Evolutionary conservation across 2,329 filamentous ascomycete species (phyloP), one percentile per base, ranked within the genome.

Genomic region (Phialophora verrucosa): DNA sequence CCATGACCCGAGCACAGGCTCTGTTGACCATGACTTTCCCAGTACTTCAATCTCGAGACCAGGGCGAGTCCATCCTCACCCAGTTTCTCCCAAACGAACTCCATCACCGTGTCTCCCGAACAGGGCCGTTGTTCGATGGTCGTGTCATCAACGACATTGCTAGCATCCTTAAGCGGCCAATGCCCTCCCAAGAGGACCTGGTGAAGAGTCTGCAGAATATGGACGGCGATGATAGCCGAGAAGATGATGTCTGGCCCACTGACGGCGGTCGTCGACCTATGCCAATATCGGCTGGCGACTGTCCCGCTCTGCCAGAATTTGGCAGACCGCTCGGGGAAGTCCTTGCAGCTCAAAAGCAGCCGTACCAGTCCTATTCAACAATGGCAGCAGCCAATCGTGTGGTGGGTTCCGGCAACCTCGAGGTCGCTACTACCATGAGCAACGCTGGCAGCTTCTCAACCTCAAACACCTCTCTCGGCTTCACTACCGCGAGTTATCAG

Each of bases 1-100:
- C 93, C 31, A 98, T 99, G 93, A 99, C 94, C 2, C 85, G 94
- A 75, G 94, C 95, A 6, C 90, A 98, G 76, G 89, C 88, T 0
- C 79, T 98, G 32, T 81, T 99, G 1, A 97, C 97, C 73, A 82
- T 98, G 62, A 97, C 92, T 76, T 91, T 88, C 70, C 92, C 93
- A 0, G 77, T 89, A 44, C 88, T 88, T 71, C 89, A 87, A 66
- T 87, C 89, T 7, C 84, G 87, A 63, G 76, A 80, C 29, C 80
- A 84, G 27, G 84, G 88, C 70, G 82, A 87, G 64, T 87, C 89
- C 0, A 86, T 84, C 7, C 76, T 94, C 17, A 95, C 92, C 0
- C 83, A 84, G 0, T 97, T 97, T 73, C 80, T 97, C 23, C 83
- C 87, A 0, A 80, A 84, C 0, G 77, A 79, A 57, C 76, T 78